Evolutionary conservation across 1,284 basidiomycete species (phyloP).

Genomic region (Xanthoconium separans): DNA sequence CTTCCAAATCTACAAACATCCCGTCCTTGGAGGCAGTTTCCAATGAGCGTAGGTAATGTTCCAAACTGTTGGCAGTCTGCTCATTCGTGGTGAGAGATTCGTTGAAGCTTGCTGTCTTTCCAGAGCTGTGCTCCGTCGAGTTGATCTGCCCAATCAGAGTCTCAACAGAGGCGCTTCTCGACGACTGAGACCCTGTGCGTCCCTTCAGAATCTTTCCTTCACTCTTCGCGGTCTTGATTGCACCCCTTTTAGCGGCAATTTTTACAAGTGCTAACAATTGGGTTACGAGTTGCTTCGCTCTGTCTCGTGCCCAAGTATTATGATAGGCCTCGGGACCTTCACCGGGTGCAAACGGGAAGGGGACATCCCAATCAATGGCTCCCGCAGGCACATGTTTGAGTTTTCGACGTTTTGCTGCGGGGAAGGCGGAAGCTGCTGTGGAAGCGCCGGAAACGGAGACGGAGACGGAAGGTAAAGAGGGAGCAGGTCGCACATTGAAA

Average conservation of each 20-base stretch:
- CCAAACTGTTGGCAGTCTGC: not conserved
- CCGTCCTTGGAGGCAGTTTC: conserved; percentile 8
- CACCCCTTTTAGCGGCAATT: conserved; percentile 53
- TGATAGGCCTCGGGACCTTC: conserved; percentile 65
- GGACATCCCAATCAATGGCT: conserved; percentile 75
- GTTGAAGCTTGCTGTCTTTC: not conserved
- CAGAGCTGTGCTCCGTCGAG: not conserved
- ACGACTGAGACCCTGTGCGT: not conserved
- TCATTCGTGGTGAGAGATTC: not conserved
- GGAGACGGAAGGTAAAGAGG: not conserved
- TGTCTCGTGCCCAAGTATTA: conserved; percentile 58
- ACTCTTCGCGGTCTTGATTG: conserved; percentile 39
- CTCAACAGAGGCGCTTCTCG: conserved; percentile 20
- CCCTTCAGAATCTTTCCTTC: not conserved
- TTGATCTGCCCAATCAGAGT: conserved; percentile 1
- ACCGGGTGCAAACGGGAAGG: conserved; percentile 68
- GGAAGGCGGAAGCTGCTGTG: conserved; percentile 14
- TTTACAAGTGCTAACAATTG: conserved; percentile 63
- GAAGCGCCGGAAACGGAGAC: not conserved
- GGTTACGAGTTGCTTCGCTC: conserved; percentile 57
- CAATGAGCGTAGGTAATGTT: conserved; percentile 1
- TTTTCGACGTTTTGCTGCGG: conserved; percentile 56
- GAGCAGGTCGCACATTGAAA: conserved; percentile 15
- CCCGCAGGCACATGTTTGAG: conserved; percentile 69
- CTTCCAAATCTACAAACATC: conserved; percentile 3